phyloP scores from a whole-genome alignment of 2,329 filamentous ascomycete genomes.

The Raffaelea deltoideospora region DNA sequence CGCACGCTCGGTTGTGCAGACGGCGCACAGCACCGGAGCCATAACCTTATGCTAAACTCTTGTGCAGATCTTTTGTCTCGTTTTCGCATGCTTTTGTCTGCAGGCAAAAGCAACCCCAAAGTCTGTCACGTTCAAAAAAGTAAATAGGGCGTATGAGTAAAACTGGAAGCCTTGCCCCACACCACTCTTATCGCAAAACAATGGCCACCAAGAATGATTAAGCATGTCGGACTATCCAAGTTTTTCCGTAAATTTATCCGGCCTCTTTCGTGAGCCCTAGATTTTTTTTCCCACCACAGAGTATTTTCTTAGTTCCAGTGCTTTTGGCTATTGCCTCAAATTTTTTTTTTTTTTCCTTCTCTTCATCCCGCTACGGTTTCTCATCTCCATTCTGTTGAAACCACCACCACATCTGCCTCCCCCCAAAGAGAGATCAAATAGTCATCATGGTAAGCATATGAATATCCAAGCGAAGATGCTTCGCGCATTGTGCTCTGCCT shows the following conservation, averaged over 20 bases:
- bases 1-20: constrained; percentile 63
- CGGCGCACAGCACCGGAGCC: constrained; percentile 61
- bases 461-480: constrained; percentile 43
- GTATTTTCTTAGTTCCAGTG: constrained; percentile 1
- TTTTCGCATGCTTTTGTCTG: not conserved
- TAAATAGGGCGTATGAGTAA: too few species aligned
- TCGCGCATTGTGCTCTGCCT: constrained; percentile 17
- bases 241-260: constrained; percentile 5
- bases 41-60: constrained; percentile 38
- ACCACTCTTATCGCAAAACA: too few species aligned
- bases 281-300: constrained; percentile 3
- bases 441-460: constrained; percentile 45
- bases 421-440: constrained; percentile 26
- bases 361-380: constrained; percentile 13
- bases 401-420: constrained; percentile 17
- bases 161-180: too few species aligned
- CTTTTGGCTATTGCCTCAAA: constrained; percentile 2
- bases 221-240: too few species aligned
- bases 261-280: constrained; percentile 10
- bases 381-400: constrained; percentile 10
- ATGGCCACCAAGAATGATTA: too few species aligned
- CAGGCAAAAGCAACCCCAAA: too few species aligned
- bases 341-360: constrained; percentile 6
- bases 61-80: too few species aligned
- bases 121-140: too few species aligned